Base-by-base conservation (phyloP, 495 filamentous ascomycete species). In the Glarea lozoyensis region DNA sequence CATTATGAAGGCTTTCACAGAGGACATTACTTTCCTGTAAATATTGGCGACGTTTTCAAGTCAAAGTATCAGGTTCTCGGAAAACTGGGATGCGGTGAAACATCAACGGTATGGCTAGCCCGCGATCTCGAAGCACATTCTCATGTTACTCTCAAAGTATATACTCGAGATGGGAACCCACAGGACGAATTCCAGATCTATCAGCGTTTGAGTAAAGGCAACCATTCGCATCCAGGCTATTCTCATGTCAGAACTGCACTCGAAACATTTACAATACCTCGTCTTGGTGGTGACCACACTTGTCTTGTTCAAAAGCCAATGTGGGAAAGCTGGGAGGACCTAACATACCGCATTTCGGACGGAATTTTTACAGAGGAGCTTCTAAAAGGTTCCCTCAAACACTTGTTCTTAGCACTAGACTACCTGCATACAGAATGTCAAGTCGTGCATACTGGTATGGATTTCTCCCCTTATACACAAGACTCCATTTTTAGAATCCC, bases 21-120 rank as follows among this genome's bases (percentile, higher is more conserved):
- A 0, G 57, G 55, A 27, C 49, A 58, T 23, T 77, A 63, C 53
- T 75, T 66, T 54, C 68, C 69, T 3, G 68, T 69, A 4, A 52
- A 54, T 32, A 68, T 75, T 43, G 68, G 69, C 10, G 67, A 77
- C 40, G 51, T 72, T 11, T 60, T 68, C 40, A 37, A 58, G 22
- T 55, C 59, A 20, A 62, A 60, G 15, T 78, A 76, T 48, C 56
- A 71, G 46, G 55, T 76, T n/a, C 41, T 70, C 2, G 66, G 65
- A 6, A 78, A 77, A 51, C 60, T 76, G 15, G 73, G 75, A 5
- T 76, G 60, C 48, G 73, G 72, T 25, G 45, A 64, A 2, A 61
- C 57, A 18, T 78, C 73, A 10, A 78, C 73, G 3, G 66, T 62
- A 5, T 76, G 70, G 71, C 58, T 78, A 17, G 65, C 62, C 37